Evolutionary conservation across 345 rosid species (phyloP).

Genomic region (Eucalyptus fibrosa): DNA sequence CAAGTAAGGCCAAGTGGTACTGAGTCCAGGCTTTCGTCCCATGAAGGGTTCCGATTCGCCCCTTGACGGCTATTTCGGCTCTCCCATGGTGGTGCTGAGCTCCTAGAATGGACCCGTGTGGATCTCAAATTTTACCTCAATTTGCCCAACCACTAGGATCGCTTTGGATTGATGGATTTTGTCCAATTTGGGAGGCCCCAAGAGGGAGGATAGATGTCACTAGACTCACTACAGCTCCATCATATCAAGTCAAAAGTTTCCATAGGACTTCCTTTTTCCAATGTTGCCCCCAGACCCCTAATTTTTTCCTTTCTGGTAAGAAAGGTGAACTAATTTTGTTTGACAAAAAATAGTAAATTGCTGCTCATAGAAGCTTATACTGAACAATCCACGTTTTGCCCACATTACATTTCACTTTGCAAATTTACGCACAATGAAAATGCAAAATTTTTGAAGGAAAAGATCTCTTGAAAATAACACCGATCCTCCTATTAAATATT

Average conservation of each 20-base stretch:
- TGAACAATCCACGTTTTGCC: not conserved
- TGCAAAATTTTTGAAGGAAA: not conserved
- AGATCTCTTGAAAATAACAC: not conserved
- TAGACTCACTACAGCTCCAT: not conserved
- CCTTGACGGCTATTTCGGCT: not conserved
- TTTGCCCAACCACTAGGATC: not conserved
- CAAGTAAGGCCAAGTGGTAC: not conserved
- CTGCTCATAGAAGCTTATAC: not conserved
- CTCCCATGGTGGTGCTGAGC: not conserved
- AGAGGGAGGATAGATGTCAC: not conserved
- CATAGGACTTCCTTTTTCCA: not conserved
- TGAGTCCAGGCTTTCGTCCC: not conserved
- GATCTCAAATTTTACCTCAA: not conserved
- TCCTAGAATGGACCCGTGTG: not conserved
- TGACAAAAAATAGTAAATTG: not conserved
- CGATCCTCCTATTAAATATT: accelerated
- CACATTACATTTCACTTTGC: not conserved
- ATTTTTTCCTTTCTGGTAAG: not conserved
- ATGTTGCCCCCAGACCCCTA: not conserved
- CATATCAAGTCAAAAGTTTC: not conserved
- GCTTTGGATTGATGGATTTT: not conserved
- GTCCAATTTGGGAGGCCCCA: not conserved
- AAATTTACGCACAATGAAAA: not conserved
- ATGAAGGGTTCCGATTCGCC: not conserved
- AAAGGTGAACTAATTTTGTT: not conserved